Percentiles rank a stretch among this genome's conserved stretches.
These are phyloP conservation scores for Hevea brasiliensis DNA, from an alignment of 345 rosid genomes.

Conservation along the genomic window DNA sequence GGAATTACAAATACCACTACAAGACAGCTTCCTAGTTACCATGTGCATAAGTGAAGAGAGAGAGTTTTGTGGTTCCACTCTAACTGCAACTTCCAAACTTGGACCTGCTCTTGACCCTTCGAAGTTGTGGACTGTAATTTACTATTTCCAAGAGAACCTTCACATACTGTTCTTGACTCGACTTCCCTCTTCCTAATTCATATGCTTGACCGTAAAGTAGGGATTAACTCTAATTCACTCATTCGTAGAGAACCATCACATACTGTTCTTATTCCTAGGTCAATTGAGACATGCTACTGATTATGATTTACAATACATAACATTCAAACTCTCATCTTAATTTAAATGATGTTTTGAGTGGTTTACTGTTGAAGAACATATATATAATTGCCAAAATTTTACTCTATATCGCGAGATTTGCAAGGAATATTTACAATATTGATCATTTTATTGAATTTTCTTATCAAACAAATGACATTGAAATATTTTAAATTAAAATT, in stretches of 20 bases:
- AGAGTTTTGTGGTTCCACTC: constrained; percentile 24
- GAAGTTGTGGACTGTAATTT: constrained; percentile 14
- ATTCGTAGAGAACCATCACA: no score
- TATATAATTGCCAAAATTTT: constrained; percentile 10
- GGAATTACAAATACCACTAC: constrained; percentile 41
- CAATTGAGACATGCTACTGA: no score
- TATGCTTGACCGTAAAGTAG: constrained; percentile 12
- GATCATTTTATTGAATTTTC: no score
- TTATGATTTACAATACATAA: no score
- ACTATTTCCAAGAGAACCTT: constrained; percentile 12
- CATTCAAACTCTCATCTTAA: background rate
- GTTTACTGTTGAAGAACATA: background rate
- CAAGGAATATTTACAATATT: no score
- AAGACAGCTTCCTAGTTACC: constrained; percentile 53
- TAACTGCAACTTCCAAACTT: constrained; percentile 40
- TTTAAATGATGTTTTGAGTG: background rate
- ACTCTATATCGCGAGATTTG: constrained; percentile 30
- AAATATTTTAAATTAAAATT: no score
- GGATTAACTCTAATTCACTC: no score
- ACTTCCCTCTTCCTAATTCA: no score
- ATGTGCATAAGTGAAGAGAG: constrained; percentile 46
- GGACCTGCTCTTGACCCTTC: constrained; percentile 27
- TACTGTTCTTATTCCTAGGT: no score
- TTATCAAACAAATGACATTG: no score
- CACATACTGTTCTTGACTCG: background rate